Base-by-base conservation (phyloP, 176 grass and related monocot genomes). In the Pontederia crassipes region DNA sequence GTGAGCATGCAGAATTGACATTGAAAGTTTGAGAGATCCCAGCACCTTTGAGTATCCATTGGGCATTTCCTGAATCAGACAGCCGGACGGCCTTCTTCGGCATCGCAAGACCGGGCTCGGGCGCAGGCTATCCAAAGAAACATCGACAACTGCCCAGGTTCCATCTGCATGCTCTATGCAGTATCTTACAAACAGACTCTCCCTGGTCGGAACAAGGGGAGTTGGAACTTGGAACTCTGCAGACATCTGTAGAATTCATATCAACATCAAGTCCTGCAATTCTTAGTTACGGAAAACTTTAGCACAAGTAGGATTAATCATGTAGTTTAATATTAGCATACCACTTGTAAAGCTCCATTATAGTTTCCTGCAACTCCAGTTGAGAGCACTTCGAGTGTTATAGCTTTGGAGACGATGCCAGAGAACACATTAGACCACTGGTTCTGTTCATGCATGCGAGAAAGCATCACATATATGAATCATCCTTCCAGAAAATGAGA, bases 151-250 rank as follows among this genome's bases (percentile, higher is more conserved):
- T 17, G 62, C 62, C 62, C 62, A 65, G 0, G 62, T 65, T 17
- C 62, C 62, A 15, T 65, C 62, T 12, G 62, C 17, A 5, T 65
- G 62, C 62, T 65, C 47, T 48, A 51, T 65, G 47, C 62, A 51
- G 62, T 65, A 65, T 48, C 62, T 28, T 7, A 49, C 48, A 24
- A 65, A 65, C 9, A 51, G 15, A 48, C 48, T 52, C 48, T 65
- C 62, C 47, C 62, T 17, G 26, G 62, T 52, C 9, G 62, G 62
- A 51, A 65, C 62, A 8, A 65, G 62, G 2, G 62, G 62, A 27
- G 62, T 50, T 10, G 62, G 62, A 4, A 65, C 62, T 65, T 65
- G 62, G 48, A 65, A 65, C 28, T 65, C 62, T 51, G 62, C 62
- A 2, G 62, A 65, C 62, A 65, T 65, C 62, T 65, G 62, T 40